Evolutionary conservation across 2,329 filamentous ascomycete genomes (phyloP).

Genomic region (Colletotrichum orbiculare): DNA sequence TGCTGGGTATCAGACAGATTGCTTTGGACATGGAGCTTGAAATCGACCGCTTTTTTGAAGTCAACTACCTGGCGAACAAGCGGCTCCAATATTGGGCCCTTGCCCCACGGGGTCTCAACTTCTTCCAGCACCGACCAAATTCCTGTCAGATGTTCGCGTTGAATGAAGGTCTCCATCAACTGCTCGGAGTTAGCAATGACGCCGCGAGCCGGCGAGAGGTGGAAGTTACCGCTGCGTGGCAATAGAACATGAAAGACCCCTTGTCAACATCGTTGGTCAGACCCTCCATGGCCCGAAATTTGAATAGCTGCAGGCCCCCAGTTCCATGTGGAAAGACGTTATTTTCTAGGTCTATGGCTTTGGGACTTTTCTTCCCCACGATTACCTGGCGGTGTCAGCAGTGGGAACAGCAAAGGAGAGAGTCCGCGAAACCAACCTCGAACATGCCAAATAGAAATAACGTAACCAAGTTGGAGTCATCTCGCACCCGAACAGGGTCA

Average conservation of each 20-base stretch:
- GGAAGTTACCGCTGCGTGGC: slow-evolving; percentile 18
- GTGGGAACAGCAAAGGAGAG: not conserved
- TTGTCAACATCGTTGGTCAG: slow-evolving; percentile 26
- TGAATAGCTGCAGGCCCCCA: slow-evolving; percentile 27
- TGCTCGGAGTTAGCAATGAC: not conserved
- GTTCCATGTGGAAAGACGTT: slow-evolving; percentile 14
- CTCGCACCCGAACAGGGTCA: not conserved
- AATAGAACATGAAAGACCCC: slow-evolving; percentile 22
- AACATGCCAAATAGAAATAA: slow-evolving; percentile 31
- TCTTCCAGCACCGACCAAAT: slow-evolving; percentile 27
- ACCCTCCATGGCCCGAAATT: slow-evolving; percentile 22
- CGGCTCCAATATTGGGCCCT: slow-evolving; percentile 12
- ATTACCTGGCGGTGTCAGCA: slow-evolving; percentile 1
- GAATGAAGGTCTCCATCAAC: slow-evolving; percentile 31
- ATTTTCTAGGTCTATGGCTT: slow-evolving; percentile 17
- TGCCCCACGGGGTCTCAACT: slow-evolving; percentile 12
- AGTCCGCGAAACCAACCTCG: slow-evolving; percentile 4
- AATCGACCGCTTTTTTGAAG: slow-evolving; percentile 22
- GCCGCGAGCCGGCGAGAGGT: too few relatives aligned
- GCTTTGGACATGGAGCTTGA: slow-evolving; percentile 1
- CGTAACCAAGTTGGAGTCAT: slow-evolving; percentile 26
- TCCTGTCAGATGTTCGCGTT: slow-evolving; percentile 10
- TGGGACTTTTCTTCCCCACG: slow-evolving; percentile 13
- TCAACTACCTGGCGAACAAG: slow-evolving; percentile 15
- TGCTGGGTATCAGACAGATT: not conserved